Evolutionary conservation across 2,329 filamentous ascomycete genomes (phyloP).

Genomic region (Colletotrichum gloeosporioides): DNA sequence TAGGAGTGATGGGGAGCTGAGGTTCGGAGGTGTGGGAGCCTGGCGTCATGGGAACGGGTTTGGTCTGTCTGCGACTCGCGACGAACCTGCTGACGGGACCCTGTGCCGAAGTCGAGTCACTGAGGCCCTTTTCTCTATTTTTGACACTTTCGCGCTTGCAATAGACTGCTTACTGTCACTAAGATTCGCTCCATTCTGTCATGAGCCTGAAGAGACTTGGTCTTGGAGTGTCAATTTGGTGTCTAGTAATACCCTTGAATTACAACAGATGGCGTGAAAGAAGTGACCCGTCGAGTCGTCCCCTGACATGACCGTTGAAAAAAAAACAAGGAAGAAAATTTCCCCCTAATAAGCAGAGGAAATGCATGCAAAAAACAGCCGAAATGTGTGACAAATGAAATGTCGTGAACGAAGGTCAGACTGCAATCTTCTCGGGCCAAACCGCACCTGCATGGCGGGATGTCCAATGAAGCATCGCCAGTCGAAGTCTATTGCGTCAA

Average conservation of each 20-base stretch:
- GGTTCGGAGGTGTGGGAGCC: not conserved
- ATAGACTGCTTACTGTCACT: not conserved
- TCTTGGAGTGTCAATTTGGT: not conserved
- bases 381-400: not conserved
- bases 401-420: not conserved
- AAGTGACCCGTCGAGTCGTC: not conserved
- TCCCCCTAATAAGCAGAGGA: not conserved
- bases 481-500: not conserved
- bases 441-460: not conserved
- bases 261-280: not conserved
- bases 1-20: not conserved
- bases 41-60: not conserved
- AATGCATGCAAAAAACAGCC: not conserved
- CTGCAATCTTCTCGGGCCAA: not conserved
- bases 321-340: not conserved
- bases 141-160: not conserved
- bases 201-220: not conserved
- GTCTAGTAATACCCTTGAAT: not conserved
- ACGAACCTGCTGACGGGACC: not conserved
- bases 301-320: not conserved
- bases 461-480: slow-evolving; percentile 4
- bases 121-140: not conserved
- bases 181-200: not conserved
- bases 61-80: not conserved
- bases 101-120: slow-evolving; percentile 1